Percentiles rank a stretch among this genome's conserved stretches.
These are phyloP conservation scores for Discostella pseudostelligera DNA, from an alignment of 108 stramenopile genomes.

Conservation along the genomic window DNA sequence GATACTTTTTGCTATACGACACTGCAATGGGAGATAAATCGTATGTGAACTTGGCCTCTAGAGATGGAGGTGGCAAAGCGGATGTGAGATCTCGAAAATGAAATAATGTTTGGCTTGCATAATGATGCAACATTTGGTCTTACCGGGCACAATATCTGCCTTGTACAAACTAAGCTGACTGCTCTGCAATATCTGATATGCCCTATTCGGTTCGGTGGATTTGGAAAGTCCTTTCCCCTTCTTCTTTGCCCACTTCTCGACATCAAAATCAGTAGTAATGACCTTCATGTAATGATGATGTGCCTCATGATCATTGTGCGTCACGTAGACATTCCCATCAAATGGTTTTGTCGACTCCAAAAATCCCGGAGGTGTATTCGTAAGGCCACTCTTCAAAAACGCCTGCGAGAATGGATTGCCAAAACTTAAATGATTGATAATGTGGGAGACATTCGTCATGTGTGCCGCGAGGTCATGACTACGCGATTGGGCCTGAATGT, in stretches of 20 bases:
- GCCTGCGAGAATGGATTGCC: slow-evolving; percentile 63
- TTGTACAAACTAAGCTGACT: slow-evolving; percentile 77
- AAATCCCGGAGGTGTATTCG: slow-evolving; percentile 56
- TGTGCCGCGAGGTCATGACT: slow-evolving; percentile 88
- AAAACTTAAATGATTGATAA: slow-evolving; percentile 83
- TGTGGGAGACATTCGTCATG: slow-evolving; percentile 91
- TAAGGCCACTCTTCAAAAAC: slow-evolving; percentile 34
- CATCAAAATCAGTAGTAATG: slow-evolving; percentile 76
- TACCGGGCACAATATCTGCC: slow-evolving; percentile 62
- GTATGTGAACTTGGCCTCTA: slow-evolving; percentile 87
- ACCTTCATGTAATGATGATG: slow-evolving; percentile 98
- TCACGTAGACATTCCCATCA: slow-evolving; percentile 88
- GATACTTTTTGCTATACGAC: slow-evolving; percentile 47
- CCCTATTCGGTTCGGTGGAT: slow-evolving; percentile 22
- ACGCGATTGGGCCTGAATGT: slow-evolving; percentile 86
- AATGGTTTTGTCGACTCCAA: slow-evolving; percentile 59
- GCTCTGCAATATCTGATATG: slow-evolving; percentile 78
- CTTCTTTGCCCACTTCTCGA: slow-evolving; percentile 1
- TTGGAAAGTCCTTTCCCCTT: background rate
- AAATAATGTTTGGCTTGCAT: background rate
- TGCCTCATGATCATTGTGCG: slow-evolving; percentile 79
- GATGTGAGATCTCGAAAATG: background rate
- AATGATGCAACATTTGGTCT: background rate
- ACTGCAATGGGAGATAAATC: slow-evolving; percentile 93
- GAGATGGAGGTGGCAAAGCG: background rate